Evolutionary conservation across 176 grass and related monocot genomes (phyloP).

Genomic region (Aegilops sharonensis): DNA sequence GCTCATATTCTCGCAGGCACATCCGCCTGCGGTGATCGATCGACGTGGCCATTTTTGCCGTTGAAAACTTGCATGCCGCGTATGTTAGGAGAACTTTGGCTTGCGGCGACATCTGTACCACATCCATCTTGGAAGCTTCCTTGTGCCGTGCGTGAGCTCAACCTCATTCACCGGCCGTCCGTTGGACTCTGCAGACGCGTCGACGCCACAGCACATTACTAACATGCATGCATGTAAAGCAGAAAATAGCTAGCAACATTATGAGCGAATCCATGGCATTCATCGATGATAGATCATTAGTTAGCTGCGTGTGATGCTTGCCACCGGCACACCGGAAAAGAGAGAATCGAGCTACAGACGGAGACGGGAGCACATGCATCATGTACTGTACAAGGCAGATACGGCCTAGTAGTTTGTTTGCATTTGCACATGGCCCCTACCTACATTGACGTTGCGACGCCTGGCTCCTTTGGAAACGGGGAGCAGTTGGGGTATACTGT

Average conservation of each 20-base stretch:
- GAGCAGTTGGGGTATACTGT: neutral
- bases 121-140: neutral
- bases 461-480: neutral
- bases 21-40: too few relatives aligned
- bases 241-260: neutral
- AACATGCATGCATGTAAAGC: neutral
- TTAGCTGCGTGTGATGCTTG: neutral
- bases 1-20: too few relatives aligned
- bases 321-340: neutral
- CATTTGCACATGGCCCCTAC: slow-evolving; percentile 29
- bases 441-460: neutral
- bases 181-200: neutral
- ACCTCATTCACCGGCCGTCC: neutral
- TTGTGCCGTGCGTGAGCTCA: neutral
- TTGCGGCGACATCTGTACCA: too few relatives aligned
- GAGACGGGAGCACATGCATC: neutral
- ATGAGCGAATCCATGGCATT: neutral
- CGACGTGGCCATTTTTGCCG: too few relatives aligned
- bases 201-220: neutral
- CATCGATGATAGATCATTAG: neutral
- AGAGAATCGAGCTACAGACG: neutral
- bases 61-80: too few relatives aligned
- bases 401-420: neutral
- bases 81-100: too few relatives aligned
- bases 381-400: neutral